Conservation (phyloP, 179 eudicot species). For the Carnegiea gigantea region DNA sequence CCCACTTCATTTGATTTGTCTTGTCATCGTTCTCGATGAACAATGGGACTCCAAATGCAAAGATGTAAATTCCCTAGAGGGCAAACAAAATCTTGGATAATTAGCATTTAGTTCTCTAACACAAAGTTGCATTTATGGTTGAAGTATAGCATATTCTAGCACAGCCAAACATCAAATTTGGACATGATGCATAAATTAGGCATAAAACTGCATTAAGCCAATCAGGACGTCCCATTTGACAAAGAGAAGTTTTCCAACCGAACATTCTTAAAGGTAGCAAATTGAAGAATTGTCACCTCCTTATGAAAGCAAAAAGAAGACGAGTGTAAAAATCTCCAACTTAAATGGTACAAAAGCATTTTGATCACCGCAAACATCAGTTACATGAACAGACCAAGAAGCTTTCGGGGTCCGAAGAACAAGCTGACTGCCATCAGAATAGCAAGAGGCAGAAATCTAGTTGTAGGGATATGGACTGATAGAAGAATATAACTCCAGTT, state of each 20-base stretch:
- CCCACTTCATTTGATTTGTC: conserved; percentile 65
- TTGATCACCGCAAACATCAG: no score
- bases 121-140: background rate
- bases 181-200: background rate
- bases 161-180: background rate
- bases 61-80: conserved; percentile 69
- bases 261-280: background rate
- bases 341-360: background rate
- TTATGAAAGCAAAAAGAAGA: background rate
- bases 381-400: background rate
- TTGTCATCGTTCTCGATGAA: conserved; percentile 47
- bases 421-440: background rate
- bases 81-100: background rate
- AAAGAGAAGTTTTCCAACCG: background rate
- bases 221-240: background rate
- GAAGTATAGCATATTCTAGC: background rate
- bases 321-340: background rate
- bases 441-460: background rate
- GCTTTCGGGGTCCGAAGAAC: background rate
- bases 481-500: background rate
- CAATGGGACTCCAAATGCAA: conserved; percentile 75
- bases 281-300: background rate
- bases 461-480: background rate
- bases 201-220: background rate
- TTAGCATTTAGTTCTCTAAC: background rate